Base-by-base conservation (phyloP, 2,329 filamentous ascomycete genomes). In the Blastomyces silverae region DNA sequence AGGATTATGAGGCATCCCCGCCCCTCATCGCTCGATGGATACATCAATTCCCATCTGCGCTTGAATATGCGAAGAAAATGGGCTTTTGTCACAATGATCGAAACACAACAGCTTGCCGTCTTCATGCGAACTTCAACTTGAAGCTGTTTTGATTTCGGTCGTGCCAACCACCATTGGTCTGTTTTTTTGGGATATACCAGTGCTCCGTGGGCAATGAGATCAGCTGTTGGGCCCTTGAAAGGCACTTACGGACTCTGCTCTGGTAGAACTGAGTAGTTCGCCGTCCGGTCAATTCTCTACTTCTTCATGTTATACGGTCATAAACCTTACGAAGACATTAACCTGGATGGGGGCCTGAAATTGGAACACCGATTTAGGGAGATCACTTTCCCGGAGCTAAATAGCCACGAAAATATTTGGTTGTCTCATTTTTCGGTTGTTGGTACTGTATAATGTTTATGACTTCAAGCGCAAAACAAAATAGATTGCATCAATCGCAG, bases 241-340 rank as follows among this genome's bases (percentile, higher is more conserved):
- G 67, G 64, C 53, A 67, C 64, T n/a, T 71, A 68, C 55, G 66
- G 67, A 44, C 68, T 70, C 61, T 71, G 64, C 42, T 67, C 62
- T 34, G 66, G 68, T 3, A 70, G 66, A 64, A 71, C 69, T 52
- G 64, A 71, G 59, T 65, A 70, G 57, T 69, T 69, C 64, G 65
- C 68, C 0, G 53, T 70, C 42, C 63, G 66, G 13, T 63, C 68
- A 52, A 63, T 70, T 57, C 65, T 70, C 17, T 71, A 70, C 6
- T 10, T 34, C 65, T 69, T 68, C 13, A 68, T 70, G 65, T 65
- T 69, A 64, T 71, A 71, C 57, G 66, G 68, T 31, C 58, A 69
- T 59, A 52, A 70, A 65, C 34, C 34, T 25, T 59, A 59, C n/a
- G 44, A 62, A 13, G 60, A 52, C n/a, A 52, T 50, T 22, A 28